phyloP scores from a whole-genome alignment of 768 basidiomycete genomes.

The Auriculariales sp. region DNA sequence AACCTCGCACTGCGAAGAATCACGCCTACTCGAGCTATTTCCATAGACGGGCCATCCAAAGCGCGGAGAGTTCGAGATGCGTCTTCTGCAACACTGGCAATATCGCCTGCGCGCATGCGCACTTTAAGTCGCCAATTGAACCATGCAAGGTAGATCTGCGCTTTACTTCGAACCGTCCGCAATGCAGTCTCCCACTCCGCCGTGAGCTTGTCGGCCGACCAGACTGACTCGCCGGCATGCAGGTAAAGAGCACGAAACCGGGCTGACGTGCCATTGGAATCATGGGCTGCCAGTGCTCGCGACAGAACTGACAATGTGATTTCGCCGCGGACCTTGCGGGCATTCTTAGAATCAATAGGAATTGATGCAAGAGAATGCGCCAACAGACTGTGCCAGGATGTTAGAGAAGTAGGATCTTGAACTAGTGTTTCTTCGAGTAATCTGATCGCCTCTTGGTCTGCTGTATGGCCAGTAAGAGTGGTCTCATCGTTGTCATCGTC shows the following conservation, averaged over 20 bases:
- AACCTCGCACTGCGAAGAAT: conserved; percentile 58
- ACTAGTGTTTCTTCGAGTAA: conserved; percentile 40
- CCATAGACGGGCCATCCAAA: conserved; percentile 21
- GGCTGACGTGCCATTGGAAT: conserved; percentile 33
- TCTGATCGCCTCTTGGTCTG: conserved; percentile 47
- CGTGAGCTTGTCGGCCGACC: conserved; percentile 38
- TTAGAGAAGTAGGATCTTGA: conserved; percentile 34
- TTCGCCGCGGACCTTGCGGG: conserved; percentile 51
- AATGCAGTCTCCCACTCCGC: conserved; percentile 62
- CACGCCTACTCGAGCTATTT: conserved; percentile 40
- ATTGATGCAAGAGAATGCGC: conserved; percentile 47
- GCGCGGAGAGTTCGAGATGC: conserved; percentile 30
- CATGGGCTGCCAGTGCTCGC: conserved; percentile 46
- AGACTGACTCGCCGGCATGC: conserved; percentile 57
- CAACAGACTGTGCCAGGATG: conserved; percentile 50
- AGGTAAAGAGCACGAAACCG: conserved; percentile 48
- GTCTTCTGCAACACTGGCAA: conserved; percentile 40
- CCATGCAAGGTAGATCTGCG: conserved; percentile 62
- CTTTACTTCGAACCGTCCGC: conserved; percentile 29
- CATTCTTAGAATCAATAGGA: conserved; percentile 52
- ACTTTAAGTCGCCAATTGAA: conserved; percentile 56
- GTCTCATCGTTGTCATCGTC: conserved; percentile 14
- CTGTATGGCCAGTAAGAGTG: conserved; percentile 8
- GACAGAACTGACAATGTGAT: conserved; percentile 51
- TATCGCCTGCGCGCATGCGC: conserved; percentile 20